Evolutionary conservation across 805 yeast genomes (phyloP).

Genomic region (Hanseniaspora lachancei): DNA sequence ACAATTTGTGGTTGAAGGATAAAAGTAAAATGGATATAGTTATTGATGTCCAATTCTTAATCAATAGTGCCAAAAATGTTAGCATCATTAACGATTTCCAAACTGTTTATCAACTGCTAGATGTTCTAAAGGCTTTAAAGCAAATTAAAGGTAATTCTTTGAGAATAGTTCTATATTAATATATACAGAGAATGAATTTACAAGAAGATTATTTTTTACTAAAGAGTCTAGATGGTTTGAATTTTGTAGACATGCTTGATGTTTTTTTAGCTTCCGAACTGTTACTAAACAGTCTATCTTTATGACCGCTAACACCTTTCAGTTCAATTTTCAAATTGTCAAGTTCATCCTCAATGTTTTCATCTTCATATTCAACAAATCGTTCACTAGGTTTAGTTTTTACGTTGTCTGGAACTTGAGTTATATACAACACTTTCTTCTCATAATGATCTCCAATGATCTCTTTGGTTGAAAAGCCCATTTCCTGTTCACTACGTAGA

Average conservation of each 20-base stretch:
- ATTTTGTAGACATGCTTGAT: slow-evolving; percentile 60
- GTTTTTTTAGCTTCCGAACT: slow-evolving; percentile 50
- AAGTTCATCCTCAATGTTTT: not conserved
- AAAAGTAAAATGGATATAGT: slow-evolving; percentile 27
- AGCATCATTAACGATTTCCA: slow-evolving; percentile 8
- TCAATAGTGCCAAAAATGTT: slow-evolving; percentile 3
- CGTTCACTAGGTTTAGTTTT: not conserved
- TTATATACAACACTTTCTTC: not conserved
- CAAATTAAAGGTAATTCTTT: slow-evolving; percentile 27
- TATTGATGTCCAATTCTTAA: slow-evolving; percentile 25
- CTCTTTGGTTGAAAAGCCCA: not conserved
- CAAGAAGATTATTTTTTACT: slow-evolving; percentile 42
- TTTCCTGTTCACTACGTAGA: not conserved
- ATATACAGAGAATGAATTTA: not conserved
- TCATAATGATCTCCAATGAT: not conserved
- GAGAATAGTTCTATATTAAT: slow-evolving; percentile 23
- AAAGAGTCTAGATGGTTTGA: slow-evolving; percentile 69
- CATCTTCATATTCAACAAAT: not conserved
- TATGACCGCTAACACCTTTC: not conserved
- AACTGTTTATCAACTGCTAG: slow-evolving; percentile 10
- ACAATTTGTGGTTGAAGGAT: slow-evolving; percentile 22
- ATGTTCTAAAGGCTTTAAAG: slow-evolving; percentile 21
- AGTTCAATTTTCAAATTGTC: not conserved
- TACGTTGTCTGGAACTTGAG: not conserved
- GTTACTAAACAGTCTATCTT: slow-evolving; percentile 39